Base-by-base conservation (phyloP, 2,329 filamentous ascomycete species). In the Fusarium mangiferae region DNA sequence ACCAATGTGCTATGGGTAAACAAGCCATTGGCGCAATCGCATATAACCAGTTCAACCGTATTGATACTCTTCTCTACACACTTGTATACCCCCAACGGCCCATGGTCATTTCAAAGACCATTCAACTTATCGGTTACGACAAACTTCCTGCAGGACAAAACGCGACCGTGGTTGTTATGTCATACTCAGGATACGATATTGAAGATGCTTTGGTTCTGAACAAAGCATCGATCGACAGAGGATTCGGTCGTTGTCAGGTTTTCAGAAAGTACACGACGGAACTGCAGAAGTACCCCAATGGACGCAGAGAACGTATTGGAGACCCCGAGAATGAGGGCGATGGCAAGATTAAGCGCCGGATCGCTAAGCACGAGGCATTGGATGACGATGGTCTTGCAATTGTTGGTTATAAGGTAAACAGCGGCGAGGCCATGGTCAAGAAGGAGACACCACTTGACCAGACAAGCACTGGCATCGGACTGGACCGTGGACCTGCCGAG, bases 1-100 rank as follows among this genome's bases (percentile, higher is more conserved):
- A 99, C 80, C 96, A 98, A 87, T 98, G 96, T 85, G 96, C 96
- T 84, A 99, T 99, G 96, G 96, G 96, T 89, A 99, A 99, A 85
- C 96, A 99, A 93, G 96, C 96, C 44, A 98, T 99, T 81, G 96
- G 96, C 39, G 95, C 96, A 39, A 98, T 99, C 80, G 96, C 96
- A 22, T 97, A 98, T 81, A 99, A 99, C 81, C 96, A 99, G 82
- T 98, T 98, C 84, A 94, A 96, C 78, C 92, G 96, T 64, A 98
- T 99, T 81, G 96, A 99, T 80, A 98, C 96, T 1, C 87, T 99
- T 22, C 90, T 99, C 12, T 98, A 98, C 81, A 93, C 98, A 3
- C 94, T 99, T 85, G 96, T 99, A 7, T 99, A 99, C 80, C 96
- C 96, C 12, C 97, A 99, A 81, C 92, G 97, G 77, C 96, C 96